A percentile compares a stretch with the other conserved stretches of the same genome.
Conservation (phyloP, 148 eudicot species). For the Spergularia marina region DNA sequence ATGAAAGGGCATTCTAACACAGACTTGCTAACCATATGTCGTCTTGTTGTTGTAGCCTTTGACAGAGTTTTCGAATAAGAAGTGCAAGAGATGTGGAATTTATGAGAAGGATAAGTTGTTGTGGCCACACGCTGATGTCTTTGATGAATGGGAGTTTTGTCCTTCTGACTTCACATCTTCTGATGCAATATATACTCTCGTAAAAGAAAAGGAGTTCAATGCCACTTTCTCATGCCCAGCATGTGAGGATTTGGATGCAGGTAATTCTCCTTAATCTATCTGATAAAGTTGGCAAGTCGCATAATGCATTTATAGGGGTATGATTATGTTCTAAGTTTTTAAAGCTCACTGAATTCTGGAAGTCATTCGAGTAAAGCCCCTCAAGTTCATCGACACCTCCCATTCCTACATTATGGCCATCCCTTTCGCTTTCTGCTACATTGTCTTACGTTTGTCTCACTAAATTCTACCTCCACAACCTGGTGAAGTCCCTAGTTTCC, state of each 20-base stretch:
- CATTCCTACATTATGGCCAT: not conserved
- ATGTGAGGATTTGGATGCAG: constrained; percentile 42
- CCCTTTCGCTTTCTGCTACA: not conserved
- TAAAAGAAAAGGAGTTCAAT: constrained; percentile 56
- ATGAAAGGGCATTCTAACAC: too few relatives aligned
- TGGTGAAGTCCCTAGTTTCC: not conserved
- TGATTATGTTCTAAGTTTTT: not conserved
- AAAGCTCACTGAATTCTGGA: not conserved
- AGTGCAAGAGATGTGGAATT: constrained; percentile 94
- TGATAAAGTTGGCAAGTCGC: not conserved
- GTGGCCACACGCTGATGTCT: constrained; percentile 39
- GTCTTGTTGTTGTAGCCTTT: constrained; percentile 60
- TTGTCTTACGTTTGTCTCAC: not conserved
- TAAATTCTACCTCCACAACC: not conserved
- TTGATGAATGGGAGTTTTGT: constrained; percentile 94
- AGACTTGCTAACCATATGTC: not conserved
- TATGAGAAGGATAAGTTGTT: constrained; percentile 51
- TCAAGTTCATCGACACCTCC: not conserved
- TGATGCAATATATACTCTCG: constrained; percentile 50
- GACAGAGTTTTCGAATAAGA: constrained; percentile 54
- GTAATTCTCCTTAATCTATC: constrained; percentile 27
- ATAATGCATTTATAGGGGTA: not conserved
- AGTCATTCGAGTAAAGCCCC: not conserved
- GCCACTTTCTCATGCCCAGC: constrained; percentile 62
- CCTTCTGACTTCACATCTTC: constrained; percentile 55